Percentiles rank a stretch among this genome's conserved stretches.
phyloP scores from a whole-genome alignment of 2,329 filamentous ascomycete genomes.

The Sporothrix sp. region DNA sequence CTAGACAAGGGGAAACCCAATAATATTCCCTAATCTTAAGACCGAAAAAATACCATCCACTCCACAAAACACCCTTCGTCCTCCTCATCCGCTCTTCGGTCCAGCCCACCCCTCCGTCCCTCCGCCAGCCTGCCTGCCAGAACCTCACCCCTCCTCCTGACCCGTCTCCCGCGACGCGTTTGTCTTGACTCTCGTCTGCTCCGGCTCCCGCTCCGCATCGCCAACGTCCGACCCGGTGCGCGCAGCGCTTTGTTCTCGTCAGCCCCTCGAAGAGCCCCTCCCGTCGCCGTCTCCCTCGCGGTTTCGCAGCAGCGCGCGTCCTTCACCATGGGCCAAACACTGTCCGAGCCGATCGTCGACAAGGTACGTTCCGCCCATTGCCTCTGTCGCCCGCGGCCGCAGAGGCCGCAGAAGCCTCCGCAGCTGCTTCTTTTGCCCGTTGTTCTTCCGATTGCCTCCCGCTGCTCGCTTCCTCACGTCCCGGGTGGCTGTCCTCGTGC shows the following conservation, averaged over 20 bases:
- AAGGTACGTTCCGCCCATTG: slow-evolving; percentile 59
- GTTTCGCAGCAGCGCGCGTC: slow-evolving; percentile 18
- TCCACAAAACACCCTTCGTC: slow-evolving; percentile 7
- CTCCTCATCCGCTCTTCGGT: slow-evolving; percentile 9
- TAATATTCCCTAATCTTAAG: slow-evolving; percentile 8
- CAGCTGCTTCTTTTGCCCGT: neutral
- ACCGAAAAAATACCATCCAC: slow-evolving; percentile 11
- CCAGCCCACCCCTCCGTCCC: slow-evolving; percentile 12
- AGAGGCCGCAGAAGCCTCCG: neutral
- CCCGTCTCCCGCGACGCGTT: slow-evolving; percentile 20
- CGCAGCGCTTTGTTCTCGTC: slow-evolving; percentile 4
- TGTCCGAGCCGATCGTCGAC: slow-evolving; percentile 96
- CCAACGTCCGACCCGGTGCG: neutral
- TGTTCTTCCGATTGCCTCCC: neutral
- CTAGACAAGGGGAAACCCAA: neutral
- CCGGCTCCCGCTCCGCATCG: slow-evolving; percentile 7
- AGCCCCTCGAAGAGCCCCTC: neutral
- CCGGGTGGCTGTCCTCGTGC: slow-evolving; percentile 2
- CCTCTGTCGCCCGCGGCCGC: neutral
- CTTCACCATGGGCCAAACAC: slow-evolving; percentile 86
- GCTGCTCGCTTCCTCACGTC: neutral
- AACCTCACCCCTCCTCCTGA: slow-evolving; percentile 19
- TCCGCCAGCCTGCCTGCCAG: slow-evolving; percentile 13
- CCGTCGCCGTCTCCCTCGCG: neutral
- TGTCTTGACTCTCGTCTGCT: slow-evolving; percentile 13